phyloP scores from a whole-genome alignment of 169 alveolate genomes.

The Cryptosporidium viatorum region DNA sequence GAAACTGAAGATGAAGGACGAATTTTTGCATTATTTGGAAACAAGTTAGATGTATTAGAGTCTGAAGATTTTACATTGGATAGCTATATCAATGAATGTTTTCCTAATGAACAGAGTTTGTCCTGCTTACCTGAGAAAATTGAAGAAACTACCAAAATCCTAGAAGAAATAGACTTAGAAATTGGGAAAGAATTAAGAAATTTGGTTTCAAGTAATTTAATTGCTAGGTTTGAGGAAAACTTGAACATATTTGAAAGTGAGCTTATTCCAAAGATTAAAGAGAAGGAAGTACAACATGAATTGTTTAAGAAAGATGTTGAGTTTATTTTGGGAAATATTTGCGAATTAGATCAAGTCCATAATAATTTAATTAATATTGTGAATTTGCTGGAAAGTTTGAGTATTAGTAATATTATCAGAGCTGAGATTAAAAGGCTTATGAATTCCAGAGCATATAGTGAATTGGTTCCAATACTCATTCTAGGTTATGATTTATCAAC shows the following conservation, averaged over 20 bases:
- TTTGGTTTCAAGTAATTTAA: slow-evolving; percentile 32
- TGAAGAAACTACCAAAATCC: background rate
- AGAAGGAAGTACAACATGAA: background rate
- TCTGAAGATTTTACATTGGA: slow-evolving; percentile 10
- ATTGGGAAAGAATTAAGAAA: slow-evolving; percentile 15
- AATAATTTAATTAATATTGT: slow-evolving; percentile 3
- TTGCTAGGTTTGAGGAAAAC: background rate
- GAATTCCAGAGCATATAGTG: slow-evolving; percentile 19
- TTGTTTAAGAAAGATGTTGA: background rate
- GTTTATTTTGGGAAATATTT: slow-evolving; percentile 9
- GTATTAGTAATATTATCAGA: background rate
- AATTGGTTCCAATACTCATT: slow-evolving; percentile 5
- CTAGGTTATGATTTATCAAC: background rate
- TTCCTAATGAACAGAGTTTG: slow-evolving; percentile 68
- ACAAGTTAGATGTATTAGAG: slow-evolving; percentile 1
- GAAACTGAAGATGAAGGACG: background rate
- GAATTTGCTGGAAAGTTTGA: slow-evolving; percentile 4
- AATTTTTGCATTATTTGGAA: slow-evolving; percentile 11
- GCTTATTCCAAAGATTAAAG: slow-evolving; percentile 21
- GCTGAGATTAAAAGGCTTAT: slow-evolving; percentile 2
- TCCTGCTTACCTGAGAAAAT: background rate
- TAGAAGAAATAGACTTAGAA: background rate
- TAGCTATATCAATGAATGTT: slow-evolving; percentile 9
- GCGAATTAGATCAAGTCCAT: slow-evolving; percentile 14
- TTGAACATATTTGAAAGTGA: slow-evolving; percentile 11